Base-by-base conservation (phyloP, 2,329 filamentous ascomycete species). In the Scedosporium apiospermum region DNA sequence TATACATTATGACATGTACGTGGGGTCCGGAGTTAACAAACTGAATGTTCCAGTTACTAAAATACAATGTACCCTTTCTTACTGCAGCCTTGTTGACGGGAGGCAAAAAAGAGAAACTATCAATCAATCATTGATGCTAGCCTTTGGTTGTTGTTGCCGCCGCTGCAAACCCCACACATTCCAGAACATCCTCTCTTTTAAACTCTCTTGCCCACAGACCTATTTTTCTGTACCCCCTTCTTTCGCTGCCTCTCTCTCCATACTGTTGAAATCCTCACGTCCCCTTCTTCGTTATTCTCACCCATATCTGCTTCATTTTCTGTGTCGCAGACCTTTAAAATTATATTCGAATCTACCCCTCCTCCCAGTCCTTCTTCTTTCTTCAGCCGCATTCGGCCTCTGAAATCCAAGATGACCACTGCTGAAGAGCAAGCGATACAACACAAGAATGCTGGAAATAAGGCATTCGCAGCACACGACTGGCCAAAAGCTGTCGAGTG, bases 401-500 rank as follows among this genome's bases (percentile, higher is more conserved):
- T 23, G 16, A 18, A 14, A 34, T 62, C 64, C 64, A 59, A 66
- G 67, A 81, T 81, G 78, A 70, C 77, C 64, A 73, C 73, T 38
- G 69, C 73, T 26, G 69, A 77, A 69, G 87, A 90, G 73, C 86
- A 90, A 74, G 93, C 93, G 61, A 83, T 87, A 68, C 89, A 88
- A 72, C 80, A 96, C 69, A 99, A 99, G 80, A 89, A 96, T 75
- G 84, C 96, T 76, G 95, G 95, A 73, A 99, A 99, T 77, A 90
- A 93, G 71, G 92, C 92, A 61, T 98, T 98, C 77, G 86, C 87
- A 63, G 81, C 86, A 38, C 91, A 96, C 71, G 89, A 98, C 79
- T 99, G 90, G 89, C 84, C 83, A 10, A 78, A 82, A 3, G 95
- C 95, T 6, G 82, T 96, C 66, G 87, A 93, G 1, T 86, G 87